A percentile compares a stretch with the other conserved stretches of the same genome.
Conservation (phyloP, 192 early-diverging fungal species). For the Umbelopsis vinacea region DNA sequence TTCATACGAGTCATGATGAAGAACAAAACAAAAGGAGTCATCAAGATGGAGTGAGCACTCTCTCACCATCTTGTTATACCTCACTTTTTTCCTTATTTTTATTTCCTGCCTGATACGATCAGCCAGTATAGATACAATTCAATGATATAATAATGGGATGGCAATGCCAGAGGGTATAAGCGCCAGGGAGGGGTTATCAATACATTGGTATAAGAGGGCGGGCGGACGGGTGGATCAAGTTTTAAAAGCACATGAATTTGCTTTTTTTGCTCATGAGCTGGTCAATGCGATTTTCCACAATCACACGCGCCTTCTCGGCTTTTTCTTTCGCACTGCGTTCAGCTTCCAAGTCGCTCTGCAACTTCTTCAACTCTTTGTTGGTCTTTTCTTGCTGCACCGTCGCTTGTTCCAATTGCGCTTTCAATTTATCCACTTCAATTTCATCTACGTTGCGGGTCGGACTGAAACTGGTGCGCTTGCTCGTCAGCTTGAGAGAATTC, state of each 20-base stretch:
- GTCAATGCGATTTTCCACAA: conserved; percentile 46
- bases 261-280: conserved; percentile 46
- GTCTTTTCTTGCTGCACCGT: conserved; percentile 2
- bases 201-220: neutral
- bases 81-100: neutral
- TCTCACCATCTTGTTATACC: neutral
- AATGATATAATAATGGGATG: neutral
- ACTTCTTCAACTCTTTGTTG: neutral
- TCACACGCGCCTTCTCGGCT: conserved; percentile 41
- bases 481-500: neutral
- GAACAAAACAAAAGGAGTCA: neutral
- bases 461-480: neutral
- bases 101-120: neutral
- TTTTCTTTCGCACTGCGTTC: conserved; percentile 44
- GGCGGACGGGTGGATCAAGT: neutral
- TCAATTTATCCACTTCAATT: neutral
- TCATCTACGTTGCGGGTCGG: neutral
- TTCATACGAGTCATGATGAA: too few relatives aligned
- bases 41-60: too few relatives aligned
- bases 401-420: neutral
- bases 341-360: conserved; percentile 25
- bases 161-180: neutral
- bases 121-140: conserved; percentile 17
- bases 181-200: neutral
- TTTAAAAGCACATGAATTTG: conserved; percentile 57